These are phyloP conservation scores for Chrysoporthe puriensis DNA, from an alignment of 2,329 filamentous ascomycete species.

Conservation along the genomic window DNA sequence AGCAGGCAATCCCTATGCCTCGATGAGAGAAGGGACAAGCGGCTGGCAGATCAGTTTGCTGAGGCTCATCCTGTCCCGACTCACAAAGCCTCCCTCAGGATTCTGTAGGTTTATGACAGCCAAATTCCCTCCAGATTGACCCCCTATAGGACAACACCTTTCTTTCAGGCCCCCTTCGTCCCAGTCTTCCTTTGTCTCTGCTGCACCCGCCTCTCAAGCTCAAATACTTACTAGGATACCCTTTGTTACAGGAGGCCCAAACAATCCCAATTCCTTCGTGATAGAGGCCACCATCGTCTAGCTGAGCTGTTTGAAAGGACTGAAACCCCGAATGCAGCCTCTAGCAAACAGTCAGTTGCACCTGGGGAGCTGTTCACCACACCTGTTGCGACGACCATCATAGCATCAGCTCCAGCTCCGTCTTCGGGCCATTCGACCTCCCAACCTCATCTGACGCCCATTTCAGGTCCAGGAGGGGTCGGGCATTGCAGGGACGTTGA, in stretches of 20 bases:
- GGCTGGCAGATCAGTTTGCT: neutral
- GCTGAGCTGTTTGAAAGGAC: neutral
- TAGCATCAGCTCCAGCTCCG: neutral
- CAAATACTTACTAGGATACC: neutral
- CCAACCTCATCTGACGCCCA: neutral
- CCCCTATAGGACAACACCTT: neutral
- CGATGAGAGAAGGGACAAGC: neutral
- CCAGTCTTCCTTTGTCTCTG: neutral
- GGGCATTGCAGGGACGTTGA: slow-evolving; percentile 1
- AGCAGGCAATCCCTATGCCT: neutral
- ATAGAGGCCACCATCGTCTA: neutral
- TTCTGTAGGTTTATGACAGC: neutral
- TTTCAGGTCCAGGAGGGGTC: slow-evolving; percentile 5
- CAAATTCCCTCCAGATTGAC: neutral
- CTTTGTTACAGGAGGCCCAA: slow-evolving; percentile 1
- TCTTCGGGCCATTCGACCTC: neutral
- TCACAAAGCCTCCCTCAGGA: neutral
- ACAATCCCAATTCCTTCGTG: slow-evolving; percentile 1
- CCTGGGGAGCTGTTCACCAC: neutral
- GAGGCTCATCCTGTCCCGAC: neutral
- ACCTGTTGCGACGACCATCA: neutral
- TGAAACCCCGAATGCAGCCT: neutral
- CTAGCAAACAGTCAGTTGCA: neutral
- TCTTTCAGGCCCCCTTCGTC: neutral
- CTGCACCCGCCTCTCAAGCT: neutral